Percentiles rank a stretch among this genome's conserved stretches.
phyloP scores from a whole-genome alignment of 306 rosid species.

The Luffa aegyptiaca region DNA sequence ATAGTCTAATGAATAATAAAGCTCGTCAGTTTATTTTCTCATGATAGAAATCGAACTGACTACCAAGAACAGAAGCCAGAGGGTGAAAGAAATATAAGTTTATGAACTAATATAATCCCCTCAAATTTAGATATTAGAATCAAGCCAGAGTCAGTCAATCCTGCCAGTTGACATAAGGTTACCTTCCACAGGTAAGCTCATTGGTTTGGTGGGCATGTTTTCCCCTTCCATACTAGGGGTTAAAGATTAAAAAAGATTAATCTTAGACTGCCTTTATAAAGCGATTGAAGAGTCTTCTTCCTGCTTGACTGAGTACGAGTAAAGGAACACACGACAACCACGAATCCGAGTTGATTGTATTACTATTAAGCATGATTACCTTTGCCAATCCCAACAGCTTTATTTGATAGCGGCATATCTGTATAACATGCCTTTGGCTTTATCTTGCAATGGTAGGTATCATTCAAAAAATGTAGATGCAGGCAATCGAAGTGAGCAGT shows the following conservation, averaged over 20 bases:
- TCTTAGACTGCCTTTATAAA: not conserved
- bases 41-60: not conserved
- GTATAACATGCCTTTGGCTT: not conserved
- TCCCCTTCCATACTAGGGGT: not conserved
- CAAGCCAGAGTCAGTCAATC: not conserved
- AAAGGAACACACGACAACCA: not conserved
- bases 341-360: not conserved
- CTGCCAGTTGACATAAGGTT: not conserved
- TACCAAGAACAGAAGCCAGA: not conserved
- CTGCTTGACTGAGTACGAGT: not conserved
- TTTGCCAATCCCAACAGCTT: not conserved
- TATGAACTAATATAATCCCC: not conserved
- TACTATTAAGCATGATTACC: not conserved
- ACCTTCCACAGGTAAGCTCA: not conserved
- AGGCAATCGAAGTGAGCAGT: slow-evolving; percentile 46
- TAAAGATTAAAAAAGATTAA: not conserved
- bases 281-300: not conserved
- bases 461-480: slow-evolving; percentile 44
- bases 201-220: not conserved
- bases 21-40: not conserved
- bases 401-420: not conserved
- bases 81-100: not conserved
- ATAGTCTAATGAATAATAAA: not conserved
- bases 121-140: not conserved
- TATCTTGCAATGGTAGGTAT: not conserved